These are phyloP conservation scores for Geotrichum reessii DNA, from an alignment of 1,139 yeast genomes.

Conservation along the genomic window DNA sequence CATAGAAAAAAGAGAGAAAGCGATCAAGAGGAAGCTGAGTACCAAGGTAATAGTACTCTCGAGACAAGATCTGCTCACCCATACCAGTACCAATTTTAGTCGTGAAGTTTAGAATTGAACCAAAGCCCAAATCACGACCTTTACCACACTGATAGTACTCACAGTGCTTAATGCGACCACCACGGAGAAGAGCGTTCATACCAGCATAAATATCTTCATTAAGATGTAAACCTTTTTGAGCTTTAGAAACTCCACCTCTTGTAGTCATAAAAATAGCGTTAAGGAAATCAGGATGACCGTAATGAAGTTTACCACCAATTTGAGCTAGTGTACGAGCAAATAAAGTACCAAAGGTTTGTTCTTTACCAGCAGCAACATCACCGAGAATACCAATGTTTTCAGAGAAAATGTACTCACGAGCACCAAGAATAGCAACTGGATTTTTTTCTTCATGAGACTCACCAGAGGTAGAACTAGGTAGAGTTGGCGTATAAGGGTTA, in stretches of 20 bases:
- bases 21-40: slow-evolving; percentile 96
- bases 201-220: slow-evolving; percentile 99
- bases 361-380: slow-evolving; percentile 99
- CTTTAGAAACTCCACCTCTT: slow-evolving; percentile 98
- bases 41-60: slow-evolving; percentile 96
- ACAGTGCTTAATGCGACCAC: slow-evolving; percentile 98
- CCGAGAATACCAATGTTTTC: slow-evolving; percentile 98
- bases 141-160: slow-evolving; percentile 99
- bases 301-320: slow-evolving; percentile 97
- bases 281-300: slow-evolving; percentile 99
- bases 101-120: slow-evolving; percentile 95
- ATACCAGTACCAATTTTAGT: slow-evolving; percentile 99
- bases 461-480: slow-evolving; percentile 18
- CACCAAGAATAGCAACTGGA: slow-evolving; percentile 98
- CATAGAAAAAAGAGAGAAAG: slow-evolving; percentile 94
- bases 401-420: slow-evolving; percentile 97
- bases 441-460: slow-evolving; percentile 42
- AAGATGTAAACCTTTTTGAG: slow-evolving; percentile 96
- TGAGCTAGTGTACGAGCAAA: slow-evolving; percentile 97
- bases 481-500: slow-evolving; percentile 42
- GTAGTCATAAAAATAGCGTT: slow-evolving; percentile 93
- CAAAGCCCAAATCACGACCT: slow-evolving; percentile 99
- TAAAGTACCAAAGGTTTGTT: slow-evolving; percentile 97
- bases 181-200: slow-evolving; percentile 95
- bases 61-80: slow-evolving; percentile 99